Evolutionary conservation across 345 rosid species (phyloP).

Genomic region (Euclidium syriacum): DNA sequence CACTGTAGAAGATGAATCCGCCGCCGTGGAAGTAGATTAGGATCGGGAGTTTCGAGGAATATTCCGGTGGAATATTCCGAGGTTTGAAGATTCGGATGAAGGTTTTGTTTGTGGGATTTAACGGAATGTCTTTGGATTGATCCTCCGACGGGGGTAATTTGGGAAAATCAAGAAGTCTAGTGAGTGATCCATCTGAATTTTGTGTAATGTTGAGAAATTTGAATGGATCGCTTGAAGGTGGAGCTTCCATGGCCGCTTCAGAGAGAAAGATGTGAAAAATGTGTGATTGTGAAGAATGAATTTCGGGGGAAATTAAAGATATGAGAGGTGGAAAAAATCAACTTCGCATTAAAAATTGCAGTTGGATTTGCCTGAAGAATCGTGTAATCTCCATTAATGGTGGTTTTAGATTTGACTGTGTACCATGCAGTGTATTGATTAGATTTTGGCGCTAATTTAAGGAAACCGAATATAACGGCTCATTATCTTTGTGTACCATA

Average conservation of each 20-base stretch:
- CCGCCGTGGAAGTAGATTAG: slow-evolving; percentile 75
- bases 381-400: slow-evolving; percentile 13
- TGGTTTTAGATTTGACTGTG: slow-evolving; percentile 11
- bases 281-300: slow-evolving; percentile 15
- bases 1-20: slow-evolving; percentile 54
- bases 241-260: slow-evolving; percentile 30
- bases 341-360: background rate
- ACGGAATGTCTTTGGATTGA: slow-evolving; percentile 47
- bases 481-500: background rate
- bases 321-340: slow-evolving; percentile 16
- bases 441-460: background rate
- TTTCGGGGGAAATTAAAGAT: background rate
- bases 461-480: slow-evolving; percentile 20
- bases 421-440: background rate
- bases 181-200: slow-evolving; percentile 66
- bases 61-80: slow-evolving; percentile 26
- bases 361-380: slow-evolving; percentile 20
- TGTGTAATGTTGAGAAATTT: slow-evolving; percentile 45
- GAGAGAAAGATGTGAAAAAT: background rate
- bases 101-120: slow-evolving; percentile 46
- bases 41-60: slow-evolving; percentile 60
- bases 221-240: slow-evolving; percentile 43
- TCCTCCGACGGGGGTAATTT: slow-evolving; percentile 32
- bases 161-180: slow-evolving; percentile 42
- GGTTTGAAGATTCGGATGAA: slow-evolving; percentile 62